Conservation (phyloP, 2,329 filamentous ascomycete species). For the Venturia aucupariae region DNA sequence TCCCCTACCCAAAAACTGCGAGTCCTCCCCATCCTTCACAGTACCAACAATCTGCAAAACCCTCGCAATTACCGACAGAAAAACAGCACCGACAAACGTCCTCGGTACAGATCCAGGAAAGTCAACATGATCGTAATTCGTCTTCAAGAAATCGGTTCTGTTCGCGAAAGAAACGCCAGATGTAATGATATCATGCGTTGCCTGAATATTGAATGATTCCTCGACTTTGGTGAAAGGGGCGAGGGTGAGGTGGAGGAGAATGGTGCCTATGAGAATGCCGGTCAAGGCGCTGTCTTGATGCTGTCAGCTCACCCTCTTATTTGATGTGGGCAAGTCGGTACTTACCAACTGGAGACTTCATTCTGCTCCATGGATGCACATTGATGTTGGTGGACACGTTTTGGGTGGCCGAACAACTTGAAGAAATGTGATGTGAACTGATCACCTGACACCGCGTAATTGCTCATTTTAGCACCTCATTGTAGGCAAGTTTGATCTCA, state of each 20-base stretch:
- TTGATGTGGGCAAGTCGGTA: not conserved
- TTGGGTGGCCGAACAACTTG: not conserved
- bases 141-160: conserved; percentile 43
- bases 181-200: conserved; percentile 76
- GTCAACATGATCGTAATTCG: conserved; percentile 75
- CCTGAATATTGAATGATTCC: conserved; percentile 96
- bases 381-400: not conserved
- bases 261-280: conserved; percentile 51
- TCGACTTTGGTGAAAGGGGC: conserved; percentile 96
- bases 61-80: conserved; percentile 63
- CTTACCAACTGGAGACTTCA: not conserved
- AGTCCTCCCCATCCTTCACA: conserved; percentile 1
- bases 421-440: not conserved
- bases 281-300: conserved; percentile 16
- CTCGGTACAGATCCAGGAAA: conserved; percentile 89
- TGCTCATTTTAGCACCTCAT: not conserved
- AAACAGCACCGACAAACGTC: conserved; percentile 74
- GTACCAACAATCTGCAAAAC: conserved; percentile 43
- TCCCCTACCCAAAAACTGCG: conserved; percentile 8
- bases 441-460: not conserved
- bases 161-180: conserved; percentile 63
- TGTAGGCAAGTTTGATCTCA: not conserved
- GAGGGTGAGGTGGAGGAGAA: conserved; percentile 59
- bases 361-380: not conserved
- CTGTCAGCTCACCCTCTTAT: not conserved